Conservation (phyloP, 2,329 filamentous ascomycete species). For the Furcasterigmium furcatum region DNA sequence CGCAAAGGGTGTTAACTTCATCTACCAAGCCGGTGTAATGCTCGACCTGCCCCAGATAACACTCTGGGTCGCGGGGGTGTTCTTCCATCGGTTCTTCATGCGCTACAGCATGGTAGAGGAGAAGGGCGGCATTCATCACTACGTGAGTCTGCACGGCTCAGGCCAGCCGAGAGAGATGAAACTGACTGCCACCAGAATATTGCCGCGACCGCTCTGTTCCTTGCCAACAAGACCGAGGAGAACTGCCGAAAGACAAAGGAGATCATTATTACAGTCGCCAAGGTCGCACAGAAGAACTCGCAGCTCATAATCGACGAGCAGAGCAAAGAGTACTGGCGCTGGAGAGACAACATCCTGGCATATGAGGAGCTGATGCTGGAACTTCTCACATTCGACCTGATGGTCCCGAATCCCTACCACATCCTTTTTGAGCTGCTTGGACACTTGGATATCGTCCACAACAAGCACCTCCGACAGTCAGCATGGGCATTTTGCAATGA, state of each 20-base stretch:
- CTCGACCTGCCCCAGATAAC: conserved; percentile 91
- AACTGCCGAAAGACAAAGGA: conserved; percentile 95
- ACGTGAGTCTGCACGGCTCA: conserved; percentile 52
- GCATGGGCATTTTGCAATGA: conserved; percentile 96
- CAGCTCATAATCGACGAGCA: conserved; percentile 92
- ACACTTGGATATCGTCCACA: conserved; percentile 69
- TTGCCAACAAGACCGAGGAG: conserved; percentile 96
- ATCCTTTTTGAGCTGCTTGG: conserved; percentile 79
- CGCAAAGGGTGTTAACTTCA: conserved; percentile 94
- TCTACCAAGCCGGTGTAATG: conserved; percentile 89
- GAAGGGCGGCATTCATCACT: conserved; percentile 81
- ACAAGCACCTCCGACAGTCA: conserved; percentile 78
- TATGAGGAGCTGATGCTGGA: conserved; percentile 94
- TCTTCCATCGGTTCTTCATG: conserved; percentile 97
- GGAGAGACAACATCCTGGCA: conserved; percentile 89
- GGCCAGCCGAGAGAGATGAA: conserved; percentile 1
- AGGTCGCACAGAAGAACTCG: conserved; percentile 91
- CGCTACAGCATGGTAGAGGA: conserved; percentile 75
- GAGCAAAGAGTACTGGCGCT: conserved; percentile 97
- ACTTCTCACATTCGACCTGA: conserved; percentile 88
- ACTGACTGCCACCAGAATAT: conserved; percentile 54
- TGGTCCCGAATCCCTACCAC: conserved; percentile 84
- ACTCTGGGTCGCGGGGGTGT: conserved; percentile 85
- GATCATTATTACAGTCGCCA: conserved; percentile 87
- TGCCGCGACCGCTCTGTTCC: conserved; percentile 85